Evolutionary conservation across 2,329 filamentous ascomycete species (phyloP).

Genomic region (Colletotrichum tropicale): DNA sequence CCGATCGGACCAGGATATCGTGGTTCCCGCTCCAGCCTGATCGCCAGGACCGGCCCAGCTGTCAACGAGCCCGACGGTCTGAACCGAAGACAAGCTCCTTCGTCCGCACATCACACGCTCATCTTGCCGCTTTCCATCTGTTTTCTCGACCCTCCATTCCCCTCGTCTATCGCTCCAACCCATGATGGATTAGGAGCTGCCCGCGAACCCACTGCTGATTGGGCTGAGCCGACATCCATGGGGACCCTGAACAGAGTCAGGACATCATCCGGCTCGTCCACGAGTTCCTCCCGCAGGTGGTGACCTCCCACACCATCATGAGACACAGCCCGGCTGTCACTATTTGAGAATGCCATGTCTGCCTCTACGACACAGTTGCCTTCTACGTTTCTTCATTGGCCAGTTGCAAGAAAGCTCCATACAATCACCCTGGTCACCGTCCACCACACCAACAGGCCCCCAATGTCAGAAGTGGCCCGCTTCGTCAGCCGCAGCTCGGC

Average conservation of each 20-base stretch:
- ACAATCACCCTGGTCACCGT: neutral
- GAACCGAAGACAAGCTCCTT: neutral
- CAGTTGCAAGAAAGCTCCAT: neutral
- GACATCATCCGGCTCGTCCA: constrained; percentile 7
- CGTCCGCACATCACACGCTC: neutral
- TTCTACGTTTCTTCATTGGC: neutral
- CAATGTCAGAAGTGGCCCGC: neutral
- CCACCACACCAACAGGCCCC: neutral
- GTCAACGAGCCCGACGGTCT: neutral
- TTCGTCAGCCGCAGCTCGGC: neutral
- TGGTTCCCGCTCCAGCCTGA: constrained; percentile 5
- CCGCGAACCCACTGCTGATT: neutral
- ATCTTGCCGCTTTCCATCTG: neutral
- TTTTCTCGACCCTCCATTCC: neutral
- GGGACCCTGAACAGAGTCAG: constrained; percentile 1
- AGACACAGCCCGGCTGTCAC: constrained; percentile 1
- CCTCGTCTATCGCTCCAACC: neutral
- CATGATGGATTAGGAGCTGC: neutral
- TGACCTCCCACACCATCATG: constrained; percentile 8
- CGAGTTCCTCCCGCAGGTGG: neutral
- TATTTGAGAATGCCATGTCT: neutral
- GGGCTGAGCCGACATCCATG: neutral
- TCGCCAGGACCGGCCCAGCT: constrained; percentile 8
- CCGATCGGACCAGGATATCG: constrained; percentile 3
- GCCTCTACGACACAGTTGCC: neutral